Conservation (phyloP, 371 early-diverging fungal species). For the Apophysomyces trapeziformis region DNA sequence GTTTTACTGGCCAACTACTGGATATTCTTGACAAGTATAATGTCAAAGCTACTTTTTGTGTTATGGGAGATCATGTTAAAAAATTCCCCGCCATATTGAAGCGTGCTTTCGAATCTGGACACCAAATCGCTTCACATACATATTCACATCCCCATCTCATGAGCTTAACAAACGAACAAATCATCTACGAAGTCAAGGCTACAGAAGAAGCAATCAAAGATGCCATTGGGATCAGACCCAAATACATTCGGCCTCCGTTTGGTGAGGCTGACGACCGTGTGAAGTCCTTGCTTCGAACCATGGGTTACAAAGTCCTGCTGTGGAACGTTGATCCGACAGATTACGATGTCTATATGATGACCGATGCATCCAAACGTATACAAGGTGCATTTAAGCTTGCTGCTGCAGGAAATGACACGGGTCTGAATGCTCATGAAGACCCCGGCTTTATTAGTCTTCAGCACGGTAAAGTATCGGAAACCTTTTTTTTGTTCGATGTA, state of each 20-base stretch:
- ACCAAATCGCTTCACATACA: slow-evolving; percentile 60
- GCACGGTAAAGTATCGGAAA: slow-evolving; percentile 32
- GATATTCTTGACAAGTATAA: slow-evolving; percentile 47
- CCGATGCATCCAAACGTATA: slow-evolving; percentile 25
- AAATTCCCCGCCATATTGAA: slow-evolving; percentile 37
- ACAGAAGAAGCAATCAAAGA: slow-evolving; percentile 51
- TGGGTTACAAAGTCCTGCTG: slow-evolving; percentile 57
- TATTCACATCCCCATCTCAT: slow-evolving; percentile 55
- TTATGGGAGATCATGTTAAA: slow-evolving; percentile 59
- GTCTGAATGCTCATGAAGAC: slow-evolving; percentile 42
- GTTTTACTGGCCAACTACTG: slow-evolving; percentile 55
- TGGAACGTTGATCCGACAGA: slow-evolving; percentile 63
- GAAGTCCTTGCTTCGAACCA: slow-evolving; percentile 42
- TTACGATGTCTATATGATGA: slow-evolving; percentile 37
- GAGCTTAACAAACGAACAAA: slow-evolving; percentile 41
- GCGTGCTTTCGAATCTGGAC: slow-evolving; percentile 55
- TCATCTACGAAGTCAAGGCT: slow-evolving; percentile 45
- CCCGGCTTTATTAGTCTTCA: slow-evolving; percentile 51
- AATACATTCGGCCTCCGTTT: slow-evolving; percentile 66
- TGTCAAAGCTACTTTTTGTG: slow-evolving; percentile 73
- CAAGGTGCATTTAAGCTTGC: slow-evolving; percentile 32
- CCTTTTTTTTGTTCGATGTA: neutral
- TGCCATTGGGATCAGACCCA: slow-evolving; percentile 59
- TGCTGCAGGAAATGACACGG: slow-evolving; percentile 30
- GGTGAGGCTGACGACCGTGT: slow-evolving; percentile 59